Base-by-base conservation (phyloP, 2,329 filamentous ascomycete genomes). In the Sporothrix luriei region DNA sequence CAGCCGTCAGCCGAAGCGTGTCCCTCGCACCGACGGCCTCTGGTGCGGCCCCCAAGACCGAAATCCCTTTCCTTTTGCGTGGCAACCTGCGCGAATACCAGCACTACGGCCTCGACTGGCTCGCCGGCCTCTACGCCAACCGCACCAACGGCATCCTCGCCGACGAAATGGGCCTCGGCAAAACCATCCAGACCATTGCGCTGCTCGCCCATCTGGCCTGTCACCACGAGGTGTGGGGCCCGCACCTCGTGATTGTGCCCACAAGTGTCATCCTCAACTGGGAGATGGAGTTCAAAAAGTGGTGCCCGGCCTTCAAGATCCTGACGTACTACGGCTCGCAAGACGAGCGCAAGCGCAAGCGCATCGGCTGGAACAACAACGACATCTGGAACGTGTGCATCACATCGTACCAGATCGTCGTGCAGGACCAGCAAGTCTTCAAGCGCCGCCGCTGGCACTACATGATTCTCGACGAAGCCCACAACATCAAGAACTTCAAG, bases 231-330 rank as follows among this genome's bases (percentile, higher is more conserved):
- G 89, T 97, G 5, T 99, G 95, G 96, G 95, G 96, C 0, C 93
- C 95, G 0, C 95, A 99, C 82, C 83, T 99, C 29, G 92, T 99
- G 64, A 91, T 99, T 71, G 95, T 99, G 1, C 95, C 95, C 1
- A 99, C 95, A 2, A 98, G 94, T 79, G 96, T 99, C 64, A 97
- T 99, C 85, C 87, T 99, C 73, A 99, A 99, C 77, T 99, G 95
- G 95, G 96, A 99, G 79, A 98, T 98, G 91, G 95, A 99, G 80
- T 99, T 99, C 85, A 98, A 98, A 77, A 99, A 99, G 78, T 99
- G 94, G 88, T 92, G 94, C 70, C 95, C 96, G 3, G 94, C 95
- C 0, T 99, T 99, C 84, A 98, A 97, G 78, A 97, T 99, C 69
- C 84, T 99, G 71, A 95, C 94, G 0, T 99, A 99, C 81, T 99